Base-by-base conservation (phyloP, 768 basidiomycete genomes). In the Boletus pseudopeckii region DNA sequence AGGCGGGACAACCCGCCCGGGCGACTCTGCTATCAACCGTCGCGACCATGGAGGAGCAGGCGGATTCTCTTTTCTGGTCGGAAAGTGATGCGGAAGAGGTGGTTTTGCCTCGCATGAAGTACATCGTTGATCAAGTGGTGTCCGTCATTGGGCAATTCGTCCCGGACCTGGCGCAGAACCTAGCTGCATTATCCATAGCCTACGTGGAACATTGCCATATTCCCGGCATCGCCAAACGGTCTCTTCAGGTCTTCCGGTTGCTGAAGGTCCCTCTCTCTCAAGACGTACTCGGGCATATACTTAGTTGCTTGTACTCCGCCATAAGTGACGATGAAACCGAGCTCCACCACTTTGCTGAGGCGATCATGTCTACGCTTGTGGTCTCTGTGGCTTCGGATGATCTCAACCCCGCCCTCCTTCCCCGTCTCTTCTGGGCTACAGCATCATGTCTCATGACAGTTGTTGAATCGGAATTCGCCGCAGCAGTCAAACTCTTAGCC, bases 121-220 rank as follows among this genome's bases (percentile, higher is more conserved):
- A 76, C 59, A 69, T 97, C 22, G 84, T 86, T 57, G 76, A 80
- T 8, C 80, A 83, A 54, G 77, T 92, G 18, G 70, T 96, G 30
- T 74, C 72, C 7, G 75, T 92, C 52, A 70, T 97, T 36, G 78
- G 82, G 44, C 88, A 88, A 18, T 73, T 90, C 15, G 82, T 83
- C 46, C 83, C 88, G 9, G 75, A 77, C n/a, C 71, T 96, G 30
- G 75, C 82, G 36, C 82, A 86, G 50, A 76, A 80, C 42, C 92
- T 95, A 85, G 92, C 90, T 7, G 85, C 85, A 3, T 59, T 93
- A 30, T 88, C 90, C 10, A 72, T 97, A 53, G 72, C 77, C 28
- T 97, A 95, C 86, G 88, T 91, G 5, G 93, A 92, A 13, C 78
- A 86, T 2, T 96, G 92, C 63, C 88, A 90, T 15, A 91, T 92